Base-by-base conservation (phyloP, 116 monocot genomes). In the Dioscorea cayenensis region DNA sequence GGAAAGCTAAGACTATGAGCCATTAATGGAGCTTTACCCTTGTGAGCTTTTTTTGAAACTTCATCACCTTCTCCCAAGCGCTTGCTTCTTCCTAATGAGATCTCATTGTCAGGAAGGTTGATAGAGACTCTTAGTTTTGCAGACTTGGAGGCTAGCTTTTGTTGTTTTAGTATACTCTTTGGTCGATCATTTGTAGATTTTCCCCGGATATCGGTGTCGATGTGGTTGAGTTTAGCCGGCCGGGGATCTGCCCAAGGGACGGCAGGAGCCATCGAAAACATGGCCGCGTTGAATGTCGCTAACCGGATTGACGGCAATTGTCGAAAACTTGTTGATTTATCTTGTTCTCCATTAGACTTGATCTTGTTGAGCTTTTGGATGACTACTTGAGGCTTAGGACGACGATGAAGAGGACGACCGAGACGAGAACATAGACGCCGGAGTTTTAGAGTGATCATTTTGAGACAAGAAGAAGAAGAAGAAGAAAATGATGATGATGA, bases 211-310 rank as follows among this genome's bases (percentile, higher is more conserved):
- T 79, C 79, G 51, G 63, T 59, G 64, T 78, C 90, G 48, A 68
- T 38, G 28, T 28, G 25, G 17, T 67, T 32, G 32, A 32, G 32
- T 32, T 4, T 32, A 32, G 32, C 4, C 32, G 32, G 19, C 18
- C 28, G 29, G 14, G 6, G 3, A 19, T 38, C 29, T 27, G 67
- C 18, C 6, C 18, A 48, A 0, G 80, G 72, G 17, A 89, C 83
- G 0, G 81, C 92, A 2, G 92, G 89, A 0, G 95, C 95, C 89
- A 92, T 87, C 66, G 95, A 89, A 78, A 95, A 95, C 87, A 95
- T 81, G 68, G 90, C 87, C 11, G 85, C 95, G 77, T 95, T 92
- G 85, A 95, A 95, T 8, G 95, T 89, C 6, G 92, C 92, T 12
- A 95, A 43, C 10, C 92, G 80, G 51, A 92, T 74, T 12, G 73